Evolutionary conservation across 331 rosid genomes (phyloP), one percentile per base, ranked within the genome.

Genomic region (Rhamnella rubrinervis): DNA sequence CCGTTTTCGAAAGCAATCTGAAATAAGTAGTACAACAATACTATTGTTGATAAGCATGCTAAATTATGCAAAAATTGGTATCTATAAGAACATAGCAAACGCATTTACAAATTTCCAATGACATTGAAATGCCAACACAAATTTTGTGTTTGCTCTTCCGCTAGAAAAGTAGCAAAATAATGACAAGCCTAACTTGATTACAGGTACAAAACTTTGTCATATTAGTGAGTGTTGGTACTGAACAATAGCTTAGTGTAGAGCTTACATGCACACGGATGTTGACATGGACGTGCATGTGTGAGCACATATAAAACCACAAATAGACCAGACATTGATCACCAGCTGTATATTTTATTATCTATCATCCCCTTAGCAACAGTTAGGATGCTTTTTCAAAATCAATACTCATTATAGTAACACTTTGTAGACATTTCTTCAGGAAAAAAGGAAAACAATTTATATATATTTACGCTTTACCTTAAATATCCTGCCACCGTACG

Each of bases 1-100:
- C 97, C 59, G 85, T 83, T 84, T 81, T 89, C 61, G 87, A 85
- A 63, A 71, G 83, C 63, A 85, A 82, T 79, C 97, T 92, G 88
- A 79, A 65, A 70, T 72, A 53, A 53, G 6, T 5, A n/a, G 7
- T 14, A 73, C 20, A 64, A 75, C 47, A 55, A 23, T 25, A 55
- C n/a, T 6, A 44, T 17, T 17, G 6, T 53, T 9, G 19, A 18
- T 18, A n/a, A 53, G 58, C 26, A 53, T 21, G 25, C 58, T 18
- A 14, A 18, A 49, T 49, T 49, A 53, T 4, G 58, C 23, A 4
- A 18, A 21, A 21, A 53, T 47, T 52, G 25, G 58, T 18, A 10
- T 8, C 19, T 19, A n/a, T 21, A n/a, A 15, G 51, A 57, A 6
- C 56, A 18, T 38, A 23, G 14, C 65, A 61, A 56, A 61, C 11